Base-by-base conservation (phyloP, 345 rosid species). In the Triadica sebifera region DNA sequence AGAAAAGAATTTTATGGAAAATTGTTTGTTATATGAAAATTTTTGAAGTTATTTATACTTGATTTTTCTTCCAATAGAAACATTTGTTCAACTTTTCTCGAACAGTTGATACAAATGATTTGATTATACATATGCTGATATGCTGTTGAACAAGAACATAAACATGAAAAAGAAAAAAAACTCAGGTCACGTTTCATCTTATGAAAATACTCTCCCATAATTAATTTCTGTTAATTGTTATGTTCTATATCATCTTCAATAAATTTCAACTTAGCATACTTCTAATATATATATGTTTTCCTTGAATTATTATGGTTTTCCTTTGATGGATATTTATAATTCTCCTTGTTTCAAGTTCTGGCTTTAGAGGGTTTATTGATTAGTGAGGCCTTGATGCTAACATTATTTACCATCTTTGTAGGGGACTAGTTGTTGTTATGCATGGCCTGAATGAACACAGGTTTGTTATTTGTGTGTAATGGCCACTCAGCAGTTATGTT, bases 391-490 rank as follows among this genome's bases (percentile, higher is more conserved):
- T 0, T 19, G 55, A 13, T 25, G 65, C 67, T 38, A 29, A 70
- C 59, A 20, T 51, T 37, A 24, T 49, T 5, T 3, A 25, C 43
- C 67, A 20, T 68, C 58, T 70, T 53, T 79, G 68, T 68, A 79
- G 82, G 76, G 82, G 82, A 67, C 64, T 79, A 34, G 79, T 79
- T 45, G 64, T 79, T 41, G 47, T 79, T 37, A 71, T 79, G 82
- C 82, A 79, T 34, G 82, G 82, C 37, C 76, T 79, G 45, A 79
- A 79, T 71, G 82, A 79, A 60, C 82, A 79, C 70, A 75, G 82
- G 82, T 79, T 75, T 58, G 82, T 75, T 4, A 25, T 17, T 59
- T 39, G 24, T n/a, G 3, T 24, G 19, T 37, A 58, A 20, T 47
- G 51, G 43, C 38, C 17, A 51, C 38, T 34, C 49, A 24, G n/a